These are phyloP conservation scores for Massarina eburnea DNA, from an alignment of 2,329 filamentous ascomycete species.

Conservation along the genomic window DNA sequence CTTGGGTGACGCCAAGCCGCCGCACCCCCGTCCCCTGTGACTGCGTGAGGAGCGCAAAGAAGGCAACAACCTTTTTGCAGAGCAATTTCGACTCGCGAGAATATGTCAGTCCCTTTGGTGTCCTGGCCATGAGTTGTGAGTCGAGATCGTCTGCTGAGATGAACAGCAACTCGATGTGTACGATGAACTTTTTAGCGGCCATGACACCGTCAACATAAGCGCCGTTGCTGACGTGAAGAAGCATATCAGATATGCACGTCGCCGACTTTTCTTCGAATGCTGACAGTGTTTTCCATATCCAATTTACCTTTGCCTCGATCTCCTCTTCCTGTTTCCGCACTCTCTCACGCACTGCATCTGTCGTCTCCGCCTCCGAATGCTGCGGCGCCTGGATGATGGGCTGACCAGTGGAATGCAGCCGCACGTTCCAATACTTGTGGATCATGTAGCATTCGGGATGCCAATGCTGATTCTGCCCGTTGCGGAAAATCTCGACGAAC, in stretches of 20 bases:
- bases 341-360: slow-evolving; percentile 68
- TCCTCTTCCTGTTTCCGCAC: slow-evolving; percentile 86
- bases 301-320: slow-evolving; percentile 97
- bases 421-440: slow-evolving; percentile 99
- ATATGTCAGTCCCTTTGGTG: slow-evolving; percentile 84
- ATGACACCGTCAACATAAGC: slow-evolving; percentile 94
- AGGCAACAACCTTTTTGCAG: slow-evolving; percentile 99
- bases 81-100: slow-evolving; percentile 94
- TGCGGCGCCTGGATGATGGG: slow-evolving; percentile 40
- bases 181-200: slow-evolving; percentile 93
- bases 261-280: slow-evolving; percentile 97
- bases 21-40: slow-evolving; percentile 88
- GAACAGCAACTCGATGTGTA: slow-evolving; percentile 92
- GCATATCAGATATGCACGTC: slow-evolving; percentile 98
- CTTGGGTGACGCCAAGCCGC: slow-evolving; percentile 94
- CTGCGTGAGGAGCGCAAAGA: slow-evolving; percentile 93
- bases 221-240: slow-evolving; percentile 96
- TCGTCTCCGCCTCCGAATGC: slow-evolving; percentile 56
- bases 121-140: slow-evolving; percentile 65
- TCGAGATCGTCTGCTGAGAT: slow-evolving; percentile 85
- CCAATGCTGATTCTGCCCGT: slow-evolving; percentile 98
- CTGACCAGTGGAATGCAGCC: slow-evolving; percentile 58
- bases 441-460: slow-evolving; percentile 99
- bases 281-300: slow-evolving; percentile 96
- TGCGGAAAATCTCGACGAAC: slow-evolving; percentile 97